Evolutionary conservation across 2,329 filamentous ascomycete genomes (phyloP).

Genomic region (Cryphonectria nitschkei): DNA sequence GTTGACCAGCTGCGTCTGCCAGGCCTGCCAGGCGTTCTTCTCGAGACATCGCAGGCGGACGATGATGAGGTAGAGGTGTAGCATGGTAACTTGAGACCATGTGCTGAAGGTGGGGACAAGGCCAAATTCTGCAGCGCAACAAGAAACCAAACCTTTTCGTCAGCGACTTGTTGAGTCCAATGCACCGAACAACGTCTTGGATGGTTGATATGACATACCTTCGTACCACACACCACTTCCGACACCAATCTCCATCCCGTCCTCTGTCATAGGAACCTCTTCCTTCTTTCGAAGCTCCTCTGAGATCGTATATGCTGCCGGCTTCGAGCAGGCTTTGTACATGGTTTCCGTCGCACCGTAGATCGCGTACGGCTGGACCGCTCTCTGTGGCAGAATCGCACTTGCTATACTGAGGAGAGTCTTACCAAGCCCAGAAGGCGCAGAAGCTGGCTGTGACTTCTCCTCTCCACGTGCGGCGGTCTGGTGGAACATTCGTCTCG

Average conservation of each 20-base stretch:
- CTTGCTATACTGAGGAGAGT: slow-evolving; percentile 18
- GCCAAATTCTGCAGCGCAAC: slow-evolving; percentile 64
- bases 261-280: slow-evolving; percentile 70
- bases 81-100: slow-evolving; percentile 94
- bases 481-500: slow-evolving; percentile 27
- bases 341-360: slow-evolving; percentile 79
- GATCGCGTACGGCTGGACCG: slow-evolving; percentile 66
- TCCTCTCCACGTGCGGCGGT: slow-evolving; percentile 21
- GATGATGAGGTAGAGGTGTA: slow-evolving; percentile 92
- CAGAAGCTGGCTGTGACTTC: slow-evolving; percentile 9
- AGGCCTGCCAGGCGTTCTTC: slow-evolving; percentile 67
- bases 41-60: slow-evolving; percentile 82
- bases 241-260: slow-evolving; percentile 81
- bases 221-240: slow-evolving; percentile 81
- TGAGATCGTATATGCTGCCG: slow-evolving; percentile 78
- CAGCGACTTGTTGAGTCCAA: slow-evolving; percentile 5
- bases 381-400: slow-evolving; percentile 28
- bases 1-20: slow-evolving; percentile 90
- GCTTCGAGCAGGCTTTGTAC: slow-evolving; percentile 73
- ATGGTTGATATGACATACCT: slow-evolving; percentile 53
- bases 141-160: neutral
- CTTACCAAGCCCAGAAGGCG: slow-evolving; percentile 20
- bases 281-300: slow-evolving; percentile 67
- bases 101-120: slow-evolving; percentile 88
- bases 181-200: slow-evolving; percentile 10